Evolutionary conservation across 2,329 filamentous ascomycete species (phyloP).

Genomic region (Ampelomyces quisqualis): DNA sequence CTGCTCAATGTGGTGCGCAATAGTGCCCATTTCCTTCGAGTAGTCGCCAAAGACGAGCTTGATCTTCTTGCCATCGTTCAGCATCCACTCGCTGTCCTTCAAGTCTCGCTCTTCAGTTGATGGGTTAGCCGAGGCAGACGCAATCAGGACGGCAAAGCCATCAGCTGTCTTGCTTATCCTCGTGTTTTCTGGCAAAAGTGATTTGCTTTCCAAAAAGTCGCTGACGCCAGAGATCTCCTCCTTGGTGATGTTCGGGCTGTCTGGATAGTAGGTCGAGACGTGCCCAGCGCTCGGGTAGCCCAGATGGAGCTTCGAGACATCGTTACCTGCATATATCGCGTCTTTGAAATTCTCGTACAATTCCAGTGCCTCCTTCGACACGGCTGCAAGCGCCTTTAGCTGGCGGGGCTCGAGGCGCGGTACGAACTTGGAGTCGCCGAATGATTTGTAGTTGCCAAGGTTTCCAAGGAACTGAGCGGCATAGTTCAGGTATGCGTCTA

Average conservation of each 20-base stretch:
- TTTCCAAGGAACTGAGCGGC: constrained; percentile 55
- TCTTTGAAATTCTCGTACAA: constrained; percentile 49
- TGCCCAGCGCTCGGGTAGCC: constrained; percentile 53
- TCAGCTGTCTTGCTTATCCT: constrained; percentile 48
- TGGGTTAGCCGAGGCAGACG: constrained; percentile 48
- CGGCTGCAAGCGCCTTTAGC: constrained; percentile 48
- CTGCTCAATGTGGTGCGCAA: constrained; percentile 49
- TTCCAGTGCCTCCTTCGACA: constrained; percentile 42
- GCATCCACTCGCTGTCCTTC: constrained; percentile 49
- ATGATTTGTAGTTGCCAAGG: constrained; percentile 56
- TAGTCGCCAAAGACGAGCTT: constrained; percentile 51
- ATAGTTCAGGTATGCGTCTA: constrained; percentile 43
- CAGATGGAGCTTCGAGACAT: constrained; percentile 49
- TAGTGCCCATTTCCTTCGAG: constrained; percentile 49
- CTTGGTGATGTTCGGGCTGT: constrained; percentile 51
- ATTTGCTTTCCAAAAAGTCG: constrained; percentile 50
- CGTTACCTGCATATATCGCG: constrained; percentile 47
- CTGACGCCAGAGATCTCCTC: constrained; percentile 51
- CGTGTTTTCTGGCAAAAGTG: constrained; percentile 54
- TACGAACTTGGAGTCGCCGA: constrained; percentile 54
- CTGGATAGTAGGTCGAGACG: constrained; percentile 53
- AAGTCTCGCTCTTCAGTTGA: constrained; percentile 45
- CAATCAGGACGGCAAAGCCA: constrained; percentile 53
- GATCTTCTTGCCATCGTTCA: constrained; percentile 51
- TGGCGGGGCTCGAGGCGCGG: constrained; percentile 49